Evolutionary conservation across 441 rosid genomes (phyloP), one percentile per base, ranked within the genome.

Genomic region (Corymbia citriodora): DNA sequence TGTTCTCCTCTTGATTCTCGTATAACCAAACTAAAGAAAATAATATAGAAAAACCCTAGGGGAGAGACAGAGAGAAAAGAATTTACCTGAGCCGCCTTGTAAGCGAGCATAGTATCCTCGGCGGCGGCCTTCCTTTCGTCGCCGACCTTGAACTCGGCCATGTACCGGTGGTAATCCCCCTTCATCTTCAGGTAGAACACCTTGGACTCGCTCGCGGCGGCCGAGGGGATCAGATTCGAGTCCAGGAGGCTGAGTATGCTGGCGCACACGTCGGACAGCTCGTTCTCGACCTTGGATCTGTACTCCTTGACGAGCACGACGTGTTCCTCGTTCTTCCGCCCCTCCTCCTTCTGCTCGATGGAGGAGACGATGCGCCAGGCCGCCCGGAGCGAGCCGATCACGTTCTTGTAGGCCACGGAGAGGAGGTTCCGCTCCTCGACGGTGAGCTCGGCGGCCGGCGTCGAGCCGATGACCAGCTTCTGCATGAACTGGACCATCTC

Each of bases 401-500:
- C 99, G 97, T 97, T 97, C 93, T 96, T 96, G 91, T 96, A 97
- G 61, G 99, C 99, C 2, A 96, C 99, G 61, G 98, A 97, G 86
- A 97, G 96, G 33, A 97, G 98, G 92, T 96, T 97, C 40, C 99
- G 95, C 94, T 97, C 99, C 95, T 97, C 98, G n/a, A 95, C 95
- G 21, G 97, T 96, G 90, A 96, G 98, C 93, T 97, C 99, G 19
- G 93, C 93, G n/a, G 95, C 94, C 2, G 99, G 99, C 12, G 99
- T 97, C 49, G 95, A 91, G 88, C 94, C 95, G 48, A 94, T 88
- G 49, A 96, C 99, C 61, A 97, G 95, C 92, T 93, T 93, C 89
- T 97, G 94, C 99, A 97, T 97, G 96, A 95, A 96, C 92, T 94
- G 93, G 52, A 97, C 97, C 99, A 97, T 97, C 95, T 97, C 99